Conservation (phyloP, 208 protist genomes). For the Balamuthia mandrillaris region DNA sequence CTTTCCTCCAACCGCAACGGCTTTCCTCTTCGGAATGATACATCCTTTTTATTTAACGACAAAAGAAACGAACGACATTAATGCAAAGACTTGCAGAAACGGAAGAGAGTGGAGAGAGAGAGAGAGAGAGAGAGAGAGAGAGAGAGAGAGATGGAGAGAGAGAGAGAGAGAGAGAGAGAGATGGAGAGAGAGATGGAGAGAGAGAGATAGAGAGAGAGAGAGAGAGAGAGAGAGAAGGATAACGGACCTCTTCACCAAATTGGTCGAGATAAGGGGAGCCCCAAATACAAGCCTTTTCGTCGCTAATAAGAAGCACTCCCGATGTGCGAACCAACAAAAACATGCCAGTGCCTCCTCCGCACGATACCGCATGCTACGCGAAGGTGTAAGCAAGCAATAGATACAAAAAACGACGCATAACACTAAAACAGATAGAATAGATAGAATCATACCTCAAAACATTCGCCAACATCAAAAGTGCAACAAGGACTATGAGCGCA, state of each 20-base stretch:
- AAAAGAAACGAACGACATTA: not conserved
- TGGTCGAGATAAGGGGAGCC: conserved; percentile 21
- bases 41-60: not conserved
- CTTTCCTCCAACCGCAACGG: not conserved
- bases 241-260: conserved; percentile 4
- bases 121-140: not conserved
- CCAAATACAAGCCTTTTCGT: conserved; percentile 21
- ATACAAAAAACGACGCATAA: not conserved
- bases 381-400: not conserved
- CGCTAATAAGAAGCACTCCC: not conserved
- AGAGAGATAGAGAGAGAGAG: not conserved
- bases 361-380: not conserved
- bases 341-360: not conserved
- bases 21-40: not conserved
- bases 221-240: not conserved
- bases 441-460: too few species aligned
- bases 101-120: not conserved
- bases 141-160: not conserved
- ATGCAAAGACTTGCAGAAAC: not conserved
- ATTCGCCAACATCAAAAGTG: too few species aligned
- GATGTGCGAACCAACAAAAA: conserved; percentile 8
- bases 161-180: not conserved
- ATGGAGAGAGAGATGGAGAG: not conserved
- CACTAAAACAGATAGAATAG: not conserved
- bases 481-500: not conserved